Percentiles rank a stretch among this genome's conserved stretches.
Evolutionary conservation across 306 rosid species (phyloP).

Genomic region (Benincasa hispida): DNA sequence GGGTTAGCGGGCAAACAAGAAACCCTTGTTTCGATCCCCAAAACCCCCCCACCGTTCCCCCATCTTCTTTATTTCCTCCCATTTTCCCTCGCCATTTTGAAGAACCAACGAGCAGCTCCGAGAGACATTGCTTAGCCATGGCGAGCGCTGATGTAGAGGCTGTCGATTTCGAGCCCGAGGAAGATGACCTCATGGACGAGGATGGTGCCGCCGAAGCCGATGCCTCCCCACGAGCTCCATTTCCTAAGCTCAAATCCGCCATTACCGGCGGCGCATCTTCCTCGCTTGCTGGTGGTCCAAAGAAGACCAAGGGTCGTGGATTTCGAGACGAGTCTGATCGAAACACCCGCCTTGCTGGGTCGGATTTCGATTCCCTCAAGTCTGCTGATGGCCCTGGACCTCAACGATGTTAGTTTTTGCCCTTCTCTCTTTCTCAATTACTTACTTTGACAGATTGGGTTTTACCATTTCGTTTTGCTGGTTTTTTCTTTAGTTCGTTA

Average conservation of each 20-base stretch:
- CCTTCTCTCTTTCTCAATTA: neutral
- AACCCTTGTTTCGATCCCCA: constrained; percentile 6
- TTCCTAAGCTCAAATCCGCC: constrained; percentile 89
- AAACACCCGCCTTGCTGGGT: constrained; percentile 47
- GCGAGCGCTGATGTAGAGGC: constrained; percentile 87
- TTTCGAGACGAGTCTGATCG: constrained; percentile 84
- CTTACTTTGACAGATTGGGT: neutral
- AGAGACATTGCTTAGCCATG: constrained; percentile 22
- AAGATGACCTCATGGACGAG: constrained; percentile 99
- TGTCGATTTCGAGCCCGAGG: constrained; percentile 95
- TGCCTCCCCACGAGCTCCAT: constrained; percentile 69
- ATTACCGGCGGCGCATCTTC: constrained; percentile 57
- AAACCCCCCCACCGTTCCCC: neutral
- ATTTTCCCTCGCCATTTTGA: neutral
- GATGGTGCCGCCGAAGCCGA: constrained; percentile 69
- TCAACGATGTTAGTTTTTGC: constrained; percentile 57
- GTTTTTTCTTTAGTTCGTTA: neutral
- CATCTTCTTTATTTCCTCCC: neutral
- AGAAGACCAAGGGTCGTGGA: constrained; percentile 91
- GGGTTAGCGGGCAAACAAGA: constrained; percentile 3
- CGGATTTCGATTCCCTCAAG: constrained; percentile 74
- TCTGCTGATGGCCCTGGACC: constrained; percentile 78
- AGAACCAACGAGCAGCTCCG: neutral
- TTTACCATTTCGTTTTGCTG: neutral
- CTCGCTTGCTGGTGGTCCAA: constrained; percentile 35